These are phyloP conservation scores for Athelia psychrophila DNA, from an alignment of 1,284 basidiomycete genomes.

Conservation along the genomic window DNA sequence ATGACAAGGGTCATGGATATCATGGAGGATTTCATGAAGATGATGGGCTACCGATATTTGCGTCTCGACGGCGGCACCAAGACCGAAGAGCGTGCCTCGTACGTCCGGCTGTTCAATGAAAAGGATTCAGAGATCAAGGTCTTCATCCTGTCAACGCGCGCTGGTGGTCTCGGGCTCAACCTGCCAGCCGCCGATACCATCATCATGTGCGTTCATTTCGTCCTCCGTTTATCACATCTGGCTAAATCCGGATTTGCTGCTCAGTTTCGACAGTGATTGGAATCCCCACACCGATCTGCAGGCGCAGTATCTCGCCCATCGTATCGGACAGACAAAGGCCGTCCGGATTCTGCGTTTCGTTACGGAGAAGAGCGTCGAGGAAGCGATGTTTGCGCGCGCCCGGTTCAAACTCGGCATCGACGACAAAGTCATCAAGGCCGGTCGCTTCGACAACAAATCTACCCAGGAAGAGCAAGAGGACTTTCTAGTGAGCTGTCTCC, in stretches of 20 bases:
- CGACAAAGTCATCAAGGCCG: slow-evolving; percentile 98
- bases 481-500: slow-evolving; percentile 65
- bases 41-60: slow-evolving; percentile 88
- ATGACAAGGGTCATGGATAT: slow-evolving; percentile 99
- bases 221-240: slow-evolving; percentile 3
- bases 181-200: slow-evolving; percentile 98
- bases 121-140: slow-evolving; percentile 89
- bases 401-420: slow-evolving; percentile 98
- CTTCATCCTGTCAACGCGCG: slow-evolving; percentile 95
- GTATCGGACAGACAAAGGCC: slow-evolving; percentile 99
- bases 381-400: slow-evolving; percentile 94
- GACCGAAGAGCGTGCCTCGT: slow-evolving; percentile 93
- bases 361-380: slow-evolving; percentile 97
- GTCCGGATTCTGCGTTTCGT: slow-evolving; percentile 97
- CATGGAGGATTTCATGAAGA: slow-evolving; percentile 97
- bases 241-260: not conserved
- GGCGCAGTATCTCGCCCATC: slow-evolving; percentile 98
- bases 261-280: slow-evolving; percentile 90
- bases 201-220: slow-evolving; percentile 75
- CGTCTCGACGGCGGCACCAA: slow-evolving; percentile 98
- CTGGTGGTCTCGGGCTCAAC: slow-evolving; percentile 97
- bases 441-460: slow-evolving; percentile 99
- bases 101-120: slow-evolving; percentile 92
- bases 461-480: slow-evolving; percentile 98
- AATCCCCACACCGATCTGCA: slow-evolving; percentile 98